Evolutionary conservation across 2,329 filamentous ascomycete species (phyloP).

Genomic region (Herpotrichia juniperi): DNA sequence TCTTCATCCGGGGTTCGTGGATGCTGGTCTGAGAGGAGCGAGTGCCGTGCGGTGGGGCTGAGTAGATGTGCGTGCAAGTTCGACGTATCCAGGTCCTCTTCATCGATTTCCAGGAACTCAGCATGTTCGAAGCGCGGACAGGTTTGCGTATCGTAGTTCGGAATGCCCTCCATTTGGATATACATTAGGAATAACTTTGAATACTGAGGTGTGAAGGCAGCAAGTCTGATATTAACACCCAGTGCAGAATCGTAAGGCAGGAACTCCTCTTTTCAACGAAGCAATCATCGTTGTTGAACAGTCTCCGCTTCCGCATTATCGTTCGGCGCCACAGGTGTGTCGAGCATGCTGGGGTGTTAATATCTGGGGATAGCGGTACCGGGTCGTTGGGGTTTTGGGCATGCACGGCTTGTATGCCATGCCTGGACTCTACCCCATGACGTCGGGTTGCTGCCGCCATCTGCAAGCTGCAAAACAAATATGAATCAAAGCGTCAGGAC

Average conservation of each 20-base stretch:
- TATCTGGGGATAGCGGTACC: not conserved
- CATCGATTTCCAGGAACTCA: conserved; percentile 37
- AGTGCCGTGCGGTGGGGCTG: conserved; percentile 20
- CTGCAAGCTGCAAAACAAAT: conserved; percentile 2
- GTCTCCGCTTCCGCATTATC: conserved; percentile 12
- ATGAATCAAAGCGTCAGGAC: not conserved
- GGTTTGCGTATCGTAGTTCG: not conserved
- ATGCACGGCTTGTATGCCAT: not conserved
- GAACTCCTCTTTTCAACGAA: conserved; percentile 6
- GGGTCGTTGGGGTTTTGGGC: not conserved
- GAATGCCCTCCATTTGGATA: not conserved
- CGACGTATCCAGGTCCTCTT: conserved; percentile 37
- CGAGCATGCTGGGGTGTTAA: conserved; percentile 11
- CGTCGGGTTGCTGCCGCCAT: not conserved
- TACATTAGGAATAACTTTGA: not conserved
- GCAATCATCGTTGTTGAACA: too few relatives aligned
- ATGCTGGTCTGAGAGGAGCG: conserved; percentile 22
- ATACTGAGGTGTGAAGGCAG: not conserved
- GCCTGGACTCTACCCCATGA: not conserved
- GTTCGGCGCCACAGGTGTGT: conserved; percentile 20
- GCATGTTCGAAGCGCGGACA: conserved; percentile 19
- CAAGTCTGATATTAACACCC: too few relatives aligned
- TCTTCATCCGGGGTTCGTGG: conserved; percentile 5
- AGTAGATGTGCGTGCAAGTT: conserved; percentile 32
- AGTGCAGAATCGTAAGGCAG: conserved; percentile 3